Percentiles rank a stretch among this genome's conserved stretches.
Evolutionary conservation across 768 basidiomycete species (phyloP).

Genomic region (Guyanaporus albipodus): DNA sequence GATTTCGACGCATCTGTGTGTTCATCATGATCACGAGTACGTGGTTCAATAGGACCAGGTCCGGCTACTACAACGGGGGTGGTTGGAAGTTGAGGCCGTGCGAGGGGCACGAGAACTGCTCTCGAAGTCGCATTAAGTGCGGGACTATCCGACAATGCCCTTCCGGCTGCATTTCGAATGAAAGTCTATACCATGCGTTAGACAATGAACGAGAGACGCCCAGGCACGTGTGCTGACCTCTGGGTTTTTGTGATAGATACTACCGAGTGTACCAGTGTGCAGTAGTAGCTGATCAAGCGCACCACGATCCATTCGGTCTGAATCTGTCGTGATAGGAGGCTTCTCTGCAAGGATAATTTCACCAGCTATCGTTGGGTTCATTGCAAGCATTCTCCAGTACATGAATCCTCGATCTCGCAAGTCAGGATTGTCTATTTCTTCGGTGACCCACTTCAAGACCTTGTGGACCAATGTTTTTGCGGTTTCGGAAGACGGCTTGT

Average conservation of each 20-base stretch:
- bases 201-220: neutral
- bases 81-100: conserved; percentile 47
- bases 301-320: conserved; percentile 95
- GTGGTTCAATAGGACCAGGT: conserved; percentile 42
- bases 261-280: conserved; percentile 90
- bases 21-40: conserved; percentile 24
- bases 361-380: conserved; percentile 83
- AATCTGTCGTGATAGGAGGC: conserved; percentile 96
- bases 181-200: conserved; percentile 60
- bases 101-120: conserved; percentile 60
- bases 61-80: conserved; percentile 50
- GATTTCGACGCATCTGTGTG: conserved; percentile 27
- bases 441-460: conserved; percentile 94
- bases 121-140: conserved; percentile 83
- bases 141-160: conserved; percentile 80
- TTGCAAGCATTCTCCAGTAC: conserved; percentile 97
- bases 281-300: conserved; percentile 91
- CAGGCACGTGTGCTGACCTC: conserved; percentile 50
- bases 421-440: conserved; percentile 98
- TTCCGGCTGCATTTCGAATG: conserved; percentile 84
- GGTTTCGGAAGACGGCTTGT: conserved; percentile 77
- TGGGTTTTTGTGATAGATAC: conserved; percentile 98
- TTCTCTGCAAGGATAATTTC: conserved; percentile 92
- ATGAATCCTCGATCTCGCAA: conserved; percentile 96
- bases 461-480: conserved; percentile 91